phyloP scores from a whole-genome alignment of 2,329 filamentous ascomycete genomes.

The Pseudocercospora cruenta region DNA sequence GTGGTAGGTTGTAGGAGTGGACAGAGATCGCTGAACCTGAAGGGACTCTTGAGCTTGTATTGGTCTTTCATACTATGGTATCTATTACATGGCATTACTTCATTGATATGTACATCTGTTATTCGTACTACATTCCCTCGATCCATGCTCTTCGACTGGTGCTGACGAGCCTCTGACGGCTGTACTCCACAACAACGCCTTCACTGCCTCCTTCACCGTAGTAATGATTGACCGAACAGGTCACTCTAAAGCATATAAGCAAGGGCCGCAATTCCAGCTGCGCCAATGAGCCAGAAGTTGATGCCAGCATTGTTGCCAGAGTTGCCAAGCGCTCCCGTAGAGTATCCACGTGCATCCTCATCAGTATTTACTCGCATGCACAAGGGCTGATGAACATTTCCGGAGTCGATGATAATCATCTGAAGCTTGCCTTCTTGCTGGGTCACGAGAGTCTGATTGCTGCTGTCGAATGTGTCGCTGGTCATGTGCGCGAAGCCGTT shows the following conservation, averaged over 20 bases:
- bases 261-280: slow-evolving; percentile 12
- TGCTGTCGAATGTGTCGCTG: slow-evolving; percentile 11
- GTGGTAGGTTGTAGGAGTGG: neutral
- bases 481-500: slow-evolving; percentile 22
- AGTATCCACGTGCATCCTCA: slow-evolving; percentile 8
- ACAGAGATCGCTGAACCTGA: neutral
- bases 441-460: slow-evolving; percentile 14
- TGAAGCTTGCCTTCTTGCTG: slow-evolving; percentile 14
- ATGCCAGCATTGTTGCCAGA: neutral
- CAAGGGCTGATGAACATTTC: slow-evolving; percentile 16
- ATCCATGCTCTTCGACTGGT: neutral
- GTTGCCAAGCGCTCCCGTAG: slow-evolving; percentile 11
- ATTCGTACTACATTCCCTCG: neutral
- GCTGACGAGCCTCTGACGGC: neutral
- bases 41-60: neutral
- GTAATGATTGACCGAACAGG: neutral
- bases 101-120: neutral
- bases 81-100: neutral
- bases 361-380: slow-evolving; percentile 17
- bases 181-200: no score
- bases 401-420: slow-evolving; percentile 21
- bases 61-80: neutral
- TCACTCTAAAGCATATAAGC: slow-evolving; percentile 12
- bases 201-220: no score
- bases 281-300: slow-evolving; percentile 15